A percentile compares a stretch with the other conserved stretches of the same genome.
These are phyloP conservation scores for Talaromyces piceae DNA, from an alignment of 2,329 filamentous ascomycete genomes.

Conservation along the genomic window DNA sequence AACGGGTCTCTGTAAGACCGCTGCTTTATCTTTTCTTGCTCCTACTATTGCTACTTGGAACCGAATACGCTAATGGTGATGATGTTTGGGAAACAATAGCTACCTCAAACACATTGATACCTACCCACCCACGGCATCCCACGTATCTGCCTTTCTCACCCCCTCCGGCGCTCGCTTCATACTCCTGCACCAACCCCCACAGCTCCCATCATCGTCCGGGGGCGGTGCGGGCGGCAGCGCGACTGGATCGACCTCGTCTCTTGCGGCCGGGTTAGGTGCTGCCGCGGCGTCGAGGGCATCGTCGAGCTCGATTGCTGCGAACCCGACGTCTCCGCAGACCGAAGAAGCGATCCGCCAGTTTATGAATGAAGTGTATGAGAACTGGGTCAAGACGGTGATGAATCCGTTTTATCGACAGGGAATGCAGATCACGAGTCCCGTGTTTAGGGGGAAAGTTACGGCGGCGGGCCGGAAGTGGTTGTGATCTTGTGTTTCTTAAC, in stretches of 20 bases:
- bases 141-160: slow-evolving; percentile 91
- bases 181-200: slow-evolving; percentile 74
- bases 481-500: slow-evolving; percentile 37
- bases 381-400: slow-evolving; percentile 95
- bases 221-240: slow-evolving; percentile 15
- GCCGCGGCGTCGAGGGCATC: slow-evolving; percentile 36
- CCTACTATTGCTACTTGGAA: slow-evolving; percentile 11
- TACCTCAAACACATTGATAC: slow-evolving; percentile 96
- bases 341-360: slow-evolving; percentile 95
- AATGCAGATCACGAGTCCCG: slow-evolving; percentile 74
- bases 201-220: slow-evolving; percentile 35
- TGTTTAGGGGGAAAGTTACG: slow-evolving; percentile 74
- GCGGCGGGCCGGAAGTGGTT: slow-evolving; percentile 91
- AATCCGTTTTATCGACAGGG: slow-evolving; percentile 88
- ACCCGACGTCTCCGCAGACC: slow-evolving; percentile 80
- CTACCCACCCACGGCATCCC: slow-evolving; percentile 76
- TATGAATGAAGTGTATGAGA: slow-evolving; percentile 92
- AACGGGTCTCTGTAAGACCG: slow-evolving; percentile 65
- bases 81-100: slow-evolving; percentile 41
- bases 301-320: slow-evolving; percentile 67
- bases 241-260: slow-evolving; percentile 15
- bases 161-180: slow-evolving; percentile 90
- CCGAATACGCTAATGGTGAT: background rate
- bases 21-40: background rate
- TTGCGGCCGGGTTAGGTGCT: slow-evolving; percentile 17